phyloP scores from a whole-genome alignment of 2,329 filamentous ascomycete genomes.

The Blumeriella jaapii region DNA sequence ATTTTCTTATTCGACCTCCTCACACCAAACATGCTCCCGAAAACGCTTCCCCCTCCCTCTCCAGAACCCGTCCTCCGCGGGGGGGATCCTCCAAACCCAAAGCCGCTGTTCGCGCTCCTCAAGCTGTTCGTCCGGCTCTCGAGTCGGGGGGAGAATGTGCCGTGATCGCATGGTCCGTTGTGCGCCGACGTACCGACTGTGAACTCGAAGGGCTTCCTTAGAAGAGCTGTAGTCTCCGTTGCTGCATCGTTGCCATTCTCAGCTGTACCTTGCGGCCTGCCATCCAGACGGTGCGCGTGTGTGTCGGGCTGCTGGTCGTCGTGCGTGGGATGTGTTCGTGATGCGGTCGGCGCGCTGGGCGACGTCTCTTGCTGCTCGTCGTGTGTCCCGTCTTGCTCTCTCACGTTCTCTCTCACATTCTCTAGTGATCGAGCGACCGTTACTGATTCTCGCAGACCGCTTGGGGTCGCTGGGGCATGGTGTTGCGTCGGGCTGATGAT shows the following conservation, averaged over 20 bases:
- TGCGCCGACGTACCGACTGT: slow-evolving; percentile 15
- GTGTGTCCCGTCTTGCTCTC: neutral
- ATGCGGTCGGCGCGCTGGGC: slow-evolving; percentile 18
- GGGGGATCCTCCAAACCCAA: slow-evolving; percentile 17
- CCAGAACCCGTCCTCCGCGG: slow-evolving; percentile 7
- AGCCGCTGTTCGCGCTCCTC: slow-evolving; percentile 16
- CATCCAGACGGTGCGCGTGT: slow-evolving; percentile 8
- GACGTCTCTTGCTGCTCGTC: slow-evolving; percentile 7
- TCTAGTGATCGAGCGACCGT: slow-evolving; percentile 20
- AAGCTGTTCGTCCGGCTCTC: slow-evolving; percentile 25
- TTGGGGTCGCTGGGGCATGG: slow-evolving; percentile 22
- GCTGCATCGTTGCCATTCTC: slow-evolving; percentile 13
- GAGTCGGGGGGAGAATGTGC: slow-evolving; percentile 63
- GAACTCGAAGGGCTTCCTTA: slow-evolving; percentile 30
- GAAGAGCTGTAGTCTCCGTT: slow-evolving; percentile 41
- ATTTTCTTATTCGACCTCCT: slow-evolving; percentile 43
- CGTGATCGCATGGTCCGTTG: slow-evolving; percentile 49
- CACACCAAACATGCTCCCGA: slow-evolving; percentile 18
- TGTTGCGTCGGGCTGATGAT: slow-evolving; percentile 8
- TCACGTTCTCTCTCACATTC: slow-evolving; percentile 2
- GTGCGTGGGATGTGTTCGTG: slow-evolving; percentile 16
- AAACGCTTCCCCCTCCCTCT: slow-evolving; percentile 14
- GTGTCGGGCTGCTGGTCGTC: slow-evolving; percentile 9
- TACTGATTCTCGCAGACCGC: slow-evolving; percentile 23
- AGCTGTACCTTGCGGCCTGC: slow-evolving; percentile 2